Conservation (phyloP, 2,329 filamentous ascomycete species). For the Ascochyta fabae region DNA sequence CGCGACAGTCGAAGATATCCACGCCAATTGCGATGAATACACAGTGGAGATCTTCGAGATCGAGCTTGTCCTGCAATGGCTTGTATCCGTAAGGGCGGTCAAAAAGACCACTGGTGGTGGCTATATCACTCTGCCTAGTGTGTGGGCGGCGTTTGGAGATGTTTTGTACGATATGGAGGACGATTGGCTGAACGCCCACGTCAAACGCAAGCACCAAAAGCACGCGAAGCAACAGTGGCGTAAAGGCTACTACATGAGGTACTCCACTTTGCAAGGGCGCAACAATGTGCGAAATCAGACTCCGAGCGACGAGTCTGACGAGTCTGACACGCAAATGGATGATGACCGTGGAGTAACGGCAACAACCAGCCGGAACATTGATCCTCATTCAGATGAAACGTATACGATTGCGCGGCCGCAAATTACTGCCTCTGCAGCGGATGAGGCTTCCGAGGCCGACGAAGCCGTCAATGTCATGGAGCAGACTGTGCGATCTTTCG, state of each 20-base stretch:
- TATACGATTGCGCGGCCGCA: slow-evolving; percentile 23
- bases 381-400: slow-evolving; percentile 28
- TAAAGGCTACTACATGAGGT: slow-evolving; percentile 29
- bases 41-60: slow-evolving; percentile 43
- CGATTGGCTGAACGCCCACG: slow-evolving; percentile 42
- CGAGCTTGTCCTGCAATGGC: slow-evolving; percentile 41
- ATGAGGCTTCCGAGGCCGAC: slow-evolving; percentile 4
- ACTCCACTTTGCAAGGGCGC: slow-evolving; percentile 19
- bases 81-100: slow-evolving; percentile 33
- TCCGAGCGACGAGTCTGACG: neutral
- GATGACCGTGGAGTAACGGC: neutral
- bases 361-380: slow-evolving; percentile 19
- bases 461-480: neutral
- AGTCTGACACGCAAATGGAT: neutral
- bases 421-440: neutral
- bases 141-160: slow-evolving; percentile 46
- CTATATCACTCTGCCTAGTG: slow-evolving; percentile 29
- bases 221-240: slow-evolving; percentile 33
- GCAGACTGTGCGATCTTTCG: neutral
- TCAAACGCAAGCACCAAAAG: slow-evolving; percentile 33
- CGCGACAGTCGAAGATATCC: slow-evolving; percentile 60
- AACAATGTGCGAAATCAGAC: neutral
- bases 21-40: slow-evolving; percentile 45
- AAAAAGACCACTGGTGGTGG: slow-evolving; percentile 27
- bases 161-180: slow-evolving; percentile 32